phyloP scores from a whole-genome alignment of 2,329 filamentous ascomycete species.

The Pseudogymnoascus sp. region DNA sequence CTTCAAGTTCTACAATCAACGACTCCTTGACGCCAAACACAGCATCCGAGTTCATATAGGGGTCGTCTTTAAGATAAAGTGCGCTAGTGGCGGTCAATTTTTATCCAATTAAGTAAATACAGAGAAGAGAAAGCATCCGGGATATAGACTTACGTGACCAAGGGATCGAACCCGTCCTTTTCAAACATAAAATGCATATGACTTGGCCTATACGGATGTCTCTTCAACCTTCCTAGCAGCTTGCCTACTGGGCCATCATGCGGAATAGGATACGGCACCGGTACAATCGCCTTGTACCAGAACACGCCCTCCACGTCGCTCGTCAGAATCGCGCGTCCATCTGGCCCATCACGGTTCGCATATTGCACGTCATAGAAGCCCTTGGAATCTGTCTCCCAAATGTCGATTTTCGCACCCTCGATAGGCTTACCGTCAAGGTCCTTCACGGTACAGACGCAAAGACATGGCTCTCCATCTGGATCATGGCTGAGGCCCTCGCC shows the following conservation, averaged over 20 bases:
- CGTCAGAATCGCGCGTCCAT: conserved; percentile 64
- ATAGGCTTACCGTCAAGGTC: conserved; percentile 59
- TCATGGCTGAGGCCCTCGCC: conserved; percentile 62
- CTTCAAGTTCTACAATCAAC: conserved; percentile 56
- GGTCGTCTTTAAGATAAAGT: conserved; percentile 68
- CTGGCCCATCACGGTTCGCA: conserved; percentile 50
- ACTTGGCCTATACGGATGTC: conserved; percentile 70
- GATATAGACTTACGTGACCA: too few species aligned
- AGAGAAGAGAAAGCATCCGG: too few species aligned
- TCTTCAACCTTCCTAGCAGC: conserved; percentile 53
- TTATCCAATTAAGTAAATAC: too few species aligned
- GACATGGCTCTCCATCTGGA: conserved; percentile 58
- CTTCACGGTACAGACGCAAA: conserved; percentile 64
- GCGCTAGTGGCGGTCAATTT: conserved; percentile 32
- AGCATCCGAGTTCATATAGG: conserved; percentile 75
- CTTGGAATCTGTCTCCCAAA: conserved; percentile 76
- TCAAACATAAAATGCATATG: conserved; percentile 89
- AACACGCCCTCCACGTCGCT: conserved; percentile 67
- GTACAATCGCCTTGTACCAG: conserved; percentile 79
- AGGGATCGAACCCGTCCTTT: conserved; percentile 37
- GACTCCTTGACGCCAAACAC: conserved; percentile 84
- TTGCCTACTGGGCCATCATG: conserved; percentile 77
- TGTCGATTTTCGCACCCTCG: conserved; percentile 61
- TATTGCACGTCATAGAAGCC: conserved; percentile 80
- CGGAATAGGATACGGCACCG: conserved; percentile 79